Conservation (phyloP, 164 flowering plant genomes). For the Magnolia officinalis region DNA sequence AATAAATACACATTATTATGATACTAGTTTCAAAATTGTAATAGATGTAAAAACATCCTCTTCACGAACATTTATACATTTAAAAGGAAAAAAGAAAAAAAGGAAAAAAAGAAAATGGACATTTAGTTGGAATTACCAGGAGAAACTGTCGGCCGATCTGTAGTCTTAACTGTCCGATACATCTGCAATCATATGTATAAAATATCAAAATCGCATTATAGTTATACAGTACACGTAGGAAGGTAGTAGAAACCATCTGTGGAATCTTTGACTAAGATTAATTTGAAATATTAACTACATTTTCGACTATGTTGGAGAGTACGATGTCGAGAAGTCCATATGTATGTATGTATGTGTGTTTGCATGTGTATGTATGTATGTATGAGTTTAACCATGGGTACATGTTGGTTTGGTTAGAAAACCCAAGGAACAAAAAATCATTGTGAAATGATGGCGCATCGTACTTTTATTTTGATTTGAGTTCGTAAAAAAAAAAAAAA, state of each 20-base stretch:
- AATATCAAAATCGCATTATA: background rate
- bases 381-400: background rate
- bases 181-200: slow-evolving; percentile 48
- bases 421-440: slow-evolving; percentile 4
- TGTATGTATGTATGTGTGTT: background rate
- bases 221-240: background rate
- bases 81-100: background rate
- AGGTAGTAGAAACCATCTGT: background rate
- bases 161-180: slow-evolving; percentile 96
- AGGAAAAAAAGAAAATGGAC: background rate
- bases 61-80: background rate
- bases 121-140: slow-evolving; percentile 49
- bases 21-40: too few relatives aligned
- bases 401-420: background rate
- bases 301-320: background rate
- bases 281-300: background rate
- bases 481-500: background rate
- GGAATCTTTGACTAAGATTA: background rate
- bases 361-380: background rate
- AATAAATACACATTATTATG: background rate
- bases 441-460: slow-evolving; percentile 5
- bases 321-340: background rate
- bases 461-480: background rate
- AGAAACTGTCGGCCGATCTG: slow-evolving; percentile 81
- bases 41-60: too few relatives aligned